Percentiles rank a stretch among this genome's conserved stretches.
These are phyloP conservation scores for Kwoniella mangroviensis DNA, from an alignment of 768 basidiomycete genomes.

Conservation along the genomic window DNA sequence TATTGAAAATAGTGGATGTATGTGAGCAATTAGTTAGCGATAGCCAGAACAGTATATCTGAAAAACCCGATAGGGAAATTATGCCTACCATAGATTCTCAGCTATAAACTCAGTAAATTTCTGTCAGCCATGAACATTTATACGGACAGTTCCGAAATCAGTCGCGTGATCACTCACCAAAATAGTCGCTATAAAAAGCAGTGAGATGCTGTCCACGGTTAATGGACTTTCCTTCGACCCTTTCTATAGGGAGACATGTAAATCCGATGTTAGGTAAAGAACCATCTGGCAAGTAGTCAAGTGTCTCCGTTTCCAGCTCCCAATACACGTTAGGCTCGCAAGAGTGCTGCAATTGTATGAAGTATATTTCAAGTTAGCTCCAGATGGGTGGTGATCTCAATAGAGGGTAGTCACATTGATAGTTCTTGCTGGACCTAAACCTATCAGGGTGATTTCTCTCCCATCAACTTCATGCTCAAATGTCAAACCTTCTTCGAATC, in stretches of 20 bases:
- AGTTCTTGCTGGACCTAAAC: conserved; percentile 8
- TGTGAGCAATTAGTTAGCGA: no score
- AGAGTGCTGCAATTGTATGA: conserved; percentile 1
- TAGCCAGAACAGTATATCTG: no score
- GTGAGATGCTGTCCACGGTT: neutral
- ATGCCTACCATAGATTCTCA: neutral
- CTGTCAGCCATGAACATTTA: neutral
- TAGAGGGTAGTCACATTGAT: conserved; percentile 3
- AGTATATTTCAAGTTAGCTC: neutral
- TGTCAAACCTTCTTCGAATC: conserved; percentile 5
- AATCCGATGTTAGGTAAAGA: neutral
- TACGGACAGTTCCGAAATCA: neutral
- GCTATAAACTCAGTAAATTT: neutral
- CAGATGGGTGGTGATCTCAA: no score
- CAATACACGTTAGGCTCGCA: conserved; percentile 16
- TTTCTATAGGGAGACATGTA: neutral
- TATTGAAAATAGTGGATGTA: neutral
- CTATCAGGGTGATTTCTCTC: neutral
- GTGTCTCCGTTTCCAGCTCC: neutral
- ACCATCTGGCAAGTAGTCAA: neutral
- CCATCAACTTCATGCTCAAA: conserved; percentile 8
- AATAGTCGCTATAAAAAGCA: conserved; percentile 12
- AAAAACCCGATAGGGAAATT: neutral
- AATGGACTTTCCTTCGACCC: neutral
- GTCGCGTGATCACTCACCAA: conserved; percentile 5